Evolutionary conservation across 441 rosid genomes (phyloP).

Genomic region (Biscutella laevigata): DNA sequence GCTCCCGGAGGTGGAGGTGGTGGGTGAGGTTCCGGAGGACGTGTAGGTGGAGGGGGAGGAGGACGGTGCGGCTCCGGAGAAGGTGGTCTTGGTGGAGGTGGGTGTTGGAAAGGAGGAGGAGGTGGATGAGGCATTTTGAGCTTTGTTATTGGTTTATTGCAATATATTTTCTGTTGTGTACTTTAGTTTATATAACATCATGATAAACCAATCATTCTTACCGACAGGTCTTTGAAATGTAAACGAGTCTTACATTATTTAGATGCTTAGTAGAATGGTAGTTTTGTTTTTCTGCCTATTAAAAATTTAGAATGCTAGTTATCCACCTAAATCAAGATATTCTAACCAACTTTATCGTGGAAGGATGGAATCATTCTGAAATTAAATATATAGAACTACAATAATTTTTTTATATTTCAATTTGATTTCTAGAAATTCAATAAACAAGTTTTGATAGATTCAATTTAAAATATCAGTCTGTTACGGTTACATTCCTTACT

Average conservation of each 20-base stretch:
- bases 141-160: constrained; percentile 12
- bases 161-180: constrained; percentile 5
- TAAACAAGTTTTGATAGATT: too few relatives aligned
- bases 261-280: neutral
- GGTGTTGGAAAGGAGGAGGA: constrained; percentile 7
- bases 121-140: constrained; percentile 22
- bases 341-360: neutral
- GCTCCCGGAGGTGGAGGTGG: constrained; percentile 16
- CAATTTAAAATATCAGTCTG: too few relatives aligned
- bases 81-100: constrained; percentile 16
- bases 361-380: too few relatives aligned
- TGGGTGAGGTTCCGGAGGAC: constrained; percentile 1
- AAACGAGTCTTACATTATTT: neutral
- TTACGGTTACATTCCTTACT: too few relatives aligned
- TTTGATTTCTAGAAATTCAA: too few relatives aligned
- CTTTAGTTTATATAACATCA: constrained; percentile 14
- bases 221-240: constrained; percentile 20
- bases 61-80: constrained; percentile 5
- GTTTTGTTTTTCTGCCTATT: too few relatives aligned
- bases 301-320: constrained; percentile 22
- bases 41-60: constrained; percentile 15
- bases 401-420: too few relatives aligned
- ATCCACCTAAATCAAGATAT: constrained; percentile 9
- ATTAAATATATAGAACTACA: too few relatives aligned
- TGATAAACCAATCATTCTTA: neutral